Conservation (phyloP, 2,329 filamentous ascomycete genomes). For the Talaromyces sp. region DNA sequence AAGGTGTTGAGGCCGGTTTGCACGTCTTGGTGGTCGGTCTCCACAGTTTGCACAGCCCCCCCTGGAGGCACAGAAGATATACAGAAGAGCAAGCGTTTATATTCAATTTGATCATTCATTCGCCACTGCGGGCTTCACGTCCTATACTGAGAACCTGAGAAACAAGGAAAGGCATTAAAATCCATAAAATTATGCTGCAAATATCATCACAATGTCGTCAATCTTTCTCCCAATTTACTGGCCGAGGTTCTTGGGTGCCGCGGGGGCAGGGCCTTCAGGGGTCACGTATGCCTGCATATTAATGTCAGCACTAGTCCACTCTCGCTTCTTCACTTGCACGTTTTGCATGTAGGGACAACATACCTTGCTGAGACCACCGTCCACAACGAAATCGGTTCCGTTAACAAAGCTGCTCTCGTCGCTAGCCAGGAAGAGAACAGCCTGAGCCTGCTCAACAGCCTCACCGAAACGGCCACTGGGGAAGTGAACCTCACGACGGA, state of each 20-base stretch:
- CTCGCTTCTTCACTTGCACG: background rate
- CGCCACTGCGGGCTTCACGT: background rate
- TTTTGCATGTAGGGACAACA: background rate
- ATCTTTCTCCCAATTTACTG: slow-evolving; percentile 7
- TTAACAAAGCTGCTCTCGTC: slow-evolving; percentile 51
- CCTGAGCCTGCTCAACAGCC: slow-evolving; percentile 90
- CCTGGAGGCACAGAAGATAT: background rate
- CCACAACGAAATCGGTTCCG: slow-evolving; percentile 88
- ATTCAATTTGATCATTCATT: background rate
- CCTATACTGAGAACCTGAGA: background rate
- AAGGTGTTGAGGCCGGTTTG: background rate
- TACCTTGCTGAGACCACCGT: slow-evolving; percentile 83
- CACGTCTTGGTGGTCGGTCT: background rate
- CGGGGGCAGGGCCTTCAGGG: slow-evolving; percentile 59
- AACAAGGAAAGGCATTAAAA: background rate
- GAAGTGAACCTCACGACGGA: slow-evolving; percentile 85
- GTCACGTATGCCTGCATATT: slow-evolving; percentile 68
- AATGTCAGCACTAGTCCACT: slow-evolving; percentile 15
- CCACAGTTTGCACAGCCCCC: slow-evolving; percentile 1
- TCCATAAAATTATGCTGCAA: background rate
- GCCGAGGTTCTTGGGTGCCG: slow-evolving; percentile 55
- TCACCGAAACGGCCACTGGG: slow-evolving; percentile 86
- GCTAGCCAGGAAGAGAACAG: slow-evolving; percentile 59
- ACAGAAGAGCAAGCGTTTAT: background rate
- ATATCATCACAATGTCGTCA: background rate